Conservation (phyloP, 1,284 basidiomycete species). For the Polyporus tsugae region DNA sequence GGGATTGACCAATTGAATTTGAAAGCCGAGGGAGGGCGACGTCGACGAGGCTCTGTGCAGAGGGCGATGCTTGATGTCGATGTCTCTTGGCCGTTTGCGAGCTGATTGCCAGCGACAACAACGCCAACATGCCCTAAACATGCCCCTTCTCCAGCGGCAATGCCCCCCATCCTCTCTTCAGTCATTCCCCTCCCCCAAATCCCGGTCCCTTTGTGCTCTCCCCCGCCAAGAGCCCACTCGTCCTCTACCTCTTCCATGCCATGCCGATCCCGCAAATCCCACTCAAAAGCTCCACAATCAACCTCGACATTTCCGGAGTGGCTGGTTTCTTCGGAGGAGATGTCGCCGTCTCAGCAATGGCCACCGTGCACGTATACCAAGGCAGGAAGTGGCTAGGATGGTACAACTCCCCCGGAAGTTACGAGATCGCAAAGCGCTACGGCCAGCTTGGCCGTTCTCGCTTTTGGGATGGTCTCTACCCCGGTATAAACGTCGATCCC, state of each 20-base stretch:
- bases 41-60: background rate
- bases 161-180: background rate
- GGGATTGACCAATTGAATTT: background rate
- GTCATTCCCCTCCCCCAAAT: background rate
- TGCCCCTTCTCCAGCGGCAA: constrained; percentile 6
- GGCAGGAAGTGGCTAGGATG: constrained; percentile 34
- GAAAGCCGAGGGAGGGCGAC: background rate
- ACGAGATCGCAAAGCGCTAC: constrained; percentile 35
- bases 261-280: constrained; percentile 25
- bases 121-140: background rate
- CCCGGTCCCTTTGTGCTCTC: background rate
- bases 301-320: constrained; percentile 33
- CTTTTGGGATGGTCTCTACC: constrained; percentile 35
- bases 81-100: background rate
- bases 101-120: background rate
- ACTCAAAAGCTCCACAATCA: constrained; percentile 24
- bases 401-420: constrained; percentile 35
- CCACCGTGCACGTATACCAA: constrained; percentile 33
- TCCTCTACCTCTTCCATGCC: background rate
- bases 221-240: background rate
- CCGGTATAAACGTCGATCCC: constrained; percentile 33
- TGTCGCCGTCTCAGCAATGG: constrained; percentile 34
- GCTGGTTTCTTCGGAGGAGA: constrained; percentile 35
- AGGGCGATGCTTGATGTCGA: background rate
- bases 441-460: constrained; percentile 31